Conservation (phyloP, 129 eudicot species). For the Tagetes erecta region DNA sequence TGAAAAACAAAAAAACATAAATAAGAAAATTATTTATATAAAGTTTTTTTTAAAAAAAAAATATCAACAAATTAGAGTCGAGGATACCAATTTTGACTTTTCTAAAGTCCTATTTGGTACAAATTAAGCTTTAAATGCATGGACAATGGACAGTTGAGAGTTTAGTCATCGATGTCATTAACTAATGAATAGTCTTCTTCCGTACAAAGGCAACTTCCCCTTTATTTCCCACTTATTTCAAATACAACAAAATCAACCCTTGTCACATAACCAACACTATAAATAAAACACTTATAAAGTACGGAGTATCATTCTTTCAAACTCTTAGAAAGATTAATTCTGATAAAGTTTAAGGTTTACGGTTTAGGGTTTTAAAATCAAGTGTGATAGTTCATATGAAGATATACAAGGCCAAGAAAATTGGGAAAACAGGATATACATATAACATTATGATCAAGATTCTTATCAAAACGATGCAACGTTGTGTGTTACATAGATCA, state of each 20-base stretch:
- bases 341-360: no score
- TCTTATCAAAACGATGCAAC: background rate
- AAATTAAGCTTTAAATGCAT: conserved; percentile 20
- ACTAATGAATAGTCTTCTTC: background rate
- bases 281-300: background rate
- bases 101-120: background rate
- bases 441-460: background rate
- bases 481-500: background rate
- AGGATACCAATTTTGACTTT: conserved; percentile 24
- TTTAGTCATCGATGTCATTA: background rate
- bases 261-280: background rate
- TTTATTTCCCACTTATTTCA: conserved; percentile 17
- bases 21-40: no score
- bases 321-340: background rate
- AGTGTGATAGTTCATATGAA: background rate
- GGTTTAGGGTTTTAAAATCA: no score
- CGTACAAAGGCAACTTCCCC: conserved; percentile 10
- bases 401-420: background rate
- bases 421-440: background rate
- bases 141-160: background rate
- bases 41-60: background rate
- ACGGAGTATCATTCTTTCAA: background rate
- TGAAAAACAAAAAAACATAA: no score
- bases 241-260: conserved; percentile 1
- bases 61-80: background rate